Base-by-base conservation (phyloP, 108 stramenopile genomes). In the Poteriospumella lacustris region DNA sequence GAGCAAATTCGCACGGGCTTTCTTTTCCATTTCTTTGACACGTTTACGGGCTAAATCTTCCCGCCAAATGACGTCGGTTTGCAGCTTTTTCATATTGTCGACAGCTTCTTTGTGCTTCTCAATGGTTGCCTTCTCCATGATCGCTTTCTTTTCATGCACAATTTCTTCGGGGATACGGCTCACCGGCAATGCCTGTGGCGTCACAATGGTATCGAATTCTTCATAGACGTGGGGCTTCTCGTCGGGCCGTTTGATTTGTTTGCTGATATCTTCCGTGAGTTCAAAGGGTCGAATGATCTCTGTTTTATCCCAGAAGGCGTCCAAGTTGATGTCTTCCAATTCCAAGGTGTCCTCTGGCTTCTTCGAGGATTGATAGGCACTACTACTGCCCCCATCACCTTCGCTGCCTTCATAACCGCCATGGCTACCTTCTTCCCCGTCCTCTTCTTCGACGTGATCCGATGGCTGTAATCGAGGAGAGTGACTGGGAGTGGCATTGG, bases 51-150 rank as follows among this genome's bases (percentile, higher is more conserved):
- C 70, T 28, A 73, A 33, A 34, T 73, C 31, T 42, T 73, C 70
- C 38, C 70, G 43, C 70, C 70, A 73, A 19, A 73, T 44, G 33
- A 73, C 19, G 42, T 73, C 70, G 36, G 19, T 26, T 73, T 73
- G n/a, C 42, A 3, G 38, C 41, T 42, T 24, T 56, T 73, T 73
- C 12, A 56, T 12, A 26, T 15, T 56, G 9, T 44, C 43, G 5
- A 73, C 5, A 12, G 31, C 26, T 34, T 38, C 5, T 56, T 42
- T 15, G 9, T 56, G 43, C 42, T 73, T 9, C 5, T 3, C 70
- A 42, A 56, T 9, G 41, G 36, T 24, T 12, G 12, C 40, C 5
- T 5, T 5, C 42, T 73, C 70, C 26, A 42, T 31, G 12, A 9
- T 24, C 36, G 28, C 43, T 73, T 73, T 15, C 5, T 24, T 3